These are phyloP conservation scores for Chaetomium sp. DNA, from an alignment of 2,329 filamentous ascomycete genomes.

Conservation along the genomic window DNA sequence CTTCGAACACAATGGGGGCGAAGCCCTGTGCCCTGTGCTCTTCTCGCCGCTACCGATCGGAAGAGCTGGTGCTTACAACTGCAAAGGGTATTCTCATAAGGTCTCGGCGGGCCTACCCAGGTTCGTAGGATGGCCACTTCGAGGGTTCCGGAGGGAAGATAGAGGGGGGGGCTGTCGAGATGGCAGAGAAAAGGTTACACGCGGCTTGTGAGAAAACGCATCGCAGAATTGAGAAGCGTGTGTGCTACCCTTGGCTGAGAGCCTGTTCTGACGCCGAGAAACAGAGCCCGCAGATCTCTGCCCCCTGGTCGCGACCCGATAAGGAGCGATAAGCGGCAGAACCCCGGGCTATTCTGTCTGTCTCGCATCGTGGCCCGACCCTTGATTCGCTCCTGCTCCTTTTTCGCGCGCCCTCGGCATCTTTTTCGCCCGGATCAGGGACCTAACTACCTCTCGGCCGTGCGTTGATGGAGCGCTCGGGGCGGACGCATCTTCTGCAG, in stretches of 20 bases:
- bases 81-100: constrained; percentile 16
- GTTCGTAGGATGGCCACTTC: not conserved
- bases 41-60: constrained; percentile 1
- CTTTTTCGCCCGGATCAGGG: no score
- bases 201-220: constrained; percentile 9
- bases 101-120: constrained; percentile 1
- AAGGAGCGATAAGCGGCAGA: constrained; percentile 22
- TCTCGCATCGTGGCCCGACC: not conserved
- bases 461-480: no score
- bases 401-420: no score
- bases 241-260: not conserved
- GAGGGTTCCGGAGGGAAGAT: constrained; percentile 1
- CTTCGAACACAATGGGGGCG: not conserved
- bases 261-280: constrained; percentile 7
- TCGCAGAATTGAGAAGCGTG: constrained; percentile 3
- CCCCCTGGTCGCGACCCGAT: constrained; percentile 16
- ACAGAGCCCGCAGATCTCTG: constrained; percentile 21
- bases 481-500: no score
- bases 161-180: not conserved
- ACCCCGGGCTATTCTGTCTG: constrained; percentile 10
- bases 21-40: no score
- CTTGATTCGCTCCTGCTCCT: not conserved
- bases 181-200: not conserved
- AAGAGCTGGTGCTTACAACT: constrained; percentile 20
- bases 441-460: no score